Evolutionary conservation across 306 rosid genomes (phyloP).

Genomic region (Luffa aegyptiaca): DNA sequence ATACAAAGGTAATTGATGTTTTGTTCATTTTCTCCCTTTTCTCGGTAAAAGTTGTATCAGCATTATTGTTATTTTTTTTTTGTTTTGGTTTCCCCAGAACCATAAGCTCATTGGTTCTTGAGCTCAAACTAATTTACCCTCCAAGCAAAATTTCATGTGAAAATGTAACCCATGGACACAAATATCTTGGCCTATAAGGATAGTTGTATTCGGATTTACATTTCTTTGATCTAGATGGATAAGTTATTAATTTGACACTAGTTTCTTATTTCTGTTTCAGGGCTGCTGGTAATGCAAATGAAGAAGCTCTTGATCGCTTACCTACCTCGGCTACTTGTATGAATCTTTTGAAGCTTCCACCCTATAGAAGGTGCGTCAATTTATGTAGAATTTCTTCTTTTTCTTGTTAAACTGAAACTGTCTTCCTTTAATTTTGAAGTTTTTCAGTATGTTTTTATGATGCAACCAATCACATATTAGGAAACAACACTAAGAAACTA

Average conservation of each 20-base stretch:
- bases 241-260: background rate
- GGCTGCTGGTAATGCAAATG: conserved; percentile 86
- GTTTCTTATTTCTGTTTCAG: conserved; percentile 20
- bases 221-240: background rate
- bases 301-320: conserved; percentile 85
- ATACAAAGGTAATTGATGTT: conserved; percentile 61
- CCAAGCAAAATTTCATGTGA: background rate
- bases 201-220: background rate
- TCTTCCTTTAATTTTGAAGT: background rate
- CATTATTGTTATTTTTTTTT: background rate
- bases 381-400: background rate
- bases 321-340: conserved; percentile 98
- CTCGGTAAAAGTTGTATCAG: background rate
- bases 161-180: background rate
- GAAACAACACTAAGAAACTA: background rate
- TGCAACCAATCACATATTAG: background rate
- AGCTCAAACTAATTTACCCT: background rate
- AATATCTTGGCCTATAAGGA: background rate
- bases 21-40: background rate
- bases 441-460: background rate
- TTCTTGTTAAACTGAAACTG: background rate
- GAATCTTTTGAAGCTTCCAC: conserved; percentile 97
- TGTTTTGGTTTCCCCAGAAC: background rate
- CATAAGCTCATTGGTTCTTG: background rate
- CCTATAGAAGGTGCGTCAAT: conserved; percentile 73